These are phyloP conservation scores for Podospora fimiseda DNA, from an alignment of 495 filamentous ascomycete genomes.

Conservation along the genomic window DNA sequence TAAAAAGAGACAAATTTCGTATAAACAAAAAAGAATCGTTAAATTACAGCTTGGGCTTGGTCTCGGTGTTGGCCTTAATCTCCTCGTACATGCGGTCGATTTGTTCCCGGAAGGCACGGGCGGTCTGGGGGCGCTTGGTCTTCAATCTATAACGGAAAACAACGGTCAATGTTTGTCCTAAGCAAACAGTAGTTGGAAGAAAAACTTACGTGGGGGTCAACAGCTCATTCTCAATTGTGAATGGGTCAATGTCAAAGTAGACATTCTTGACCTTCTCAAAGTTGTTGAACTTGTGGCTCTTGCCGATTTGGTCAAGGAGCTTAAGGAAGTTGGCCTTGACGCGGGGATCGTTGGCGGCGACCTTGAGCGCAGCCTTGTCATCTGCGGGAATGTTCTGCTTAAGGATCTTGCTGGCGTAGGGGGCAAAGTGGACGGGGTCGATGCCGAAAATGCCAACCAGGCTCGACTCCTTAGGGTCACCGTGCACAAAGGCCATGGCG, in stretches of 20 bases:
- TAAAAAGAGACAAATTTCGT: too few species aligned
- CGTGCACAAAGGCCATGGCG: slow-evolving; percentile 80
- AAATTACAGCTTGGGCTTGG: slow-evolving; percentile 39
- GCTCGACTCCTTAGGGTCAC: slow-evolving; percentile 75
- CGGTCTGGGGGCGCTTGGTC: slow-evolving; percentile 86
- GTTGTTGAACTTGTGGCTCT: slow-evolving; percentile 79
- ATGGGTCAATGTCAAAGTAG: slow-evolving; percentile 77
- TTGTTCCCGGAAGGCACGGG: slow-evolving; percentile 64
- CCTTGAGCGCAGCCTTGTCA: slow-evolving; percentile 61
- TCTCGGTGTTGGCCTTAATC: slow-evolving; percentile 30
- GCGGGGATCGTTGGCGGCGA: slow-evolving; percentile 56
- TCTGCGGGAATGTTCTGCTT: slow-evolving; percentile 54
- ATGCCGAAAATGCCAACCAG: slow-evolving; percentile 86
- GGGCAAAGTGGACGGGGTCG: slow-evolving; percentile 71
- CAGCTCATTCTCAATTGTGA: slow-evolving; percentile 89
- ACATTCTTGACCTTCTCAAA: slow-evolving; percentile 78
- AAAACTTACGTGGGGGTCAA: slow-evolving; percentile 88
- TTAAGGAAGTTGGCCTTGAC: slow-evolving; percentile 69
- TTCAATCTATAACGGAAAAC: slow-evolving; percentile 60
- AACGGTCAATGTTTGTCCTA: neutral
- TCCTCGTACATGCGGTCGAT: slow-evolving; percentile 81
- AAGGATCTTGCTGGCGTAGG: slow-evolving; percentile 69
- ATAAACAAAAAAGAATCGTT: neutral
- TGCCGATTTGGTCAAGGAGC: slow-evolving; percentile 73
- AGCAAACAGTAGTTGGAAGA: slow-evolving; percentile 5